Percentiles rank a stretch among this genome's conserved stretches.
These are phyloP conservation scores for Halenospora varia DNA, from an alignment of 495 filamentous ascomycete genomes.

Conservation along the genomic window DNA sequence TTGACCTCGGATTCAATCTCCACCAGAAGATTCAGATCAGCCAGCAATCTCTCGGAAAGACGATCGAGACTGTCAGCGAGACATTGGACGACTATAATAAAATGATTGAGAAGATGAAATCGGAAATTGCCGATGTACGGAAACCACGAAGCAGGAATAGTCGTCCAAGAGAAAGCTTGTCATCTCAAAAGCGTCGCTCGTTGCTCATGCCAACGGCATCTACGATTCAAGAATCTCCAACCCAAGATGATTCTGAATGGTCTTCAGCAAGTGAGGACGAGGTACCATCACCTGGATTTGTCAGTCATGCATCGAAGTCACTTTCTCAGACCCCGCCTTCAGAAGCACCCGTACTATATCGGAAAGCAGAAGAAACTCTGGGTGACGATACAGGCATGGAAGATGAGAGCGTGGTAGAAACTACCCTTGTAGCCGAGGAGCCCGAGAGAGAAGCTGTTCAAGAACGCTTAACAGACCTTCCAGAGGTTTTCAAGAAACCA, in stretches of 20 bases:
- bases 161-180: neutral
- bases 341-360: neutral
- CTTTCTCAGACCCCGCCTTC: slow-evolving; percentile 14
- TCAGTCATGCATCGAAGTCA: slow-evolving; percentile 12
- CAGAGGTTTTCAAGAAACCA: neutral
- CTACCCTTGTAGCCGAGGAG: too few species aligned
- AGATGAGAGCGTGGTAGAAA: neutral
- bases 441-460: neutral
- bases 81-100: slow-evolving; percentile 37
- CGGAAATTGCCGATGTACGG: slow-evolving; percentile 33
- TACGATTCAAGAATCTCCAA: too few species aligned
- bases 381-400: neutral
- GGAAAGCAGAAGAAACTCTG: neutral
- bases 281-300: slow-evolving; percentile 8
- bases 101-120: slow-evolving; percentile 36
- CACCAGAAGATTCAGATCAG: slow-evolving; percentile 33
- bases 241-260: slow-evolving; percentile 21
- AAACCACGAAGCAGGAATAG: slow-evolving; percentile 8
- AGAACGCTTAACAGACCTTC: neutral
- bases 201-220: too few species aligned
- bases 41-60: slow-evolving; percentile 9
- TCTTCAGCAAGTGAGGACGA: slow-evolving; percentile 18
- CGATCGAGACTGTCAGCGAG: slow-evolving; percentile 3
- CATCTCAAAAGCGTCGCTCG: too few species aligned
- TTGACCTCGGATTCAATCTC: slow-evolving; percentile 45